A percentile compares a stretch with the other conserved stretches of the same genome.
phyloP scores from a whole-genome alignment of 257 asterid species.

The Henckelia pumila region DNA sequence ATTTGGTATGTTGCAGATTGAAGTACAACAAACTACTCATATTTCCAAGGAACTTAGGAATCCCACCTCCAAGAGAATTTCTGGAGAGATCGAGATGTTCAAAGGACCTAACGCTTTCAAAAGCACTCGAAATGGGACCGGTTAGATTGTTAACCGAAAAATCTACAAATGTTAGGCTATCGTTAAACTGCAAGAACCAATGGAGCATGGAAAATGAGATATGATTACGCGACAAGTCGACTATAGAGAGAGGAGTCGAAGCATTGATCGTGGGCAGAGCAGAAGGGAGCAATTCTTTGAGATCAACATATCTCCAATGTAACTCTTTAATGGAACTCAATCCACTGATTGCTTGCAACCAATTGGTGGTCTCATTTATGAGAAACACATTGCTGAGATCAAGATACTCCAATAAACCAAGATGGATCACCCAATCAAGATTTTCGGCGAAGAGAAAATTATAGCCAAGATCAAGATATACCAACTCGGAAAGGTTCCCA shows the following conservation, averaged over 20 bases:
- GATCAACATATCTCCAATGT: neutral
- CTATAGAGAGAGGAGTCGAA: neutral
- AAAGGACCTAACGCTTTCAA: constrained; percentile 20
- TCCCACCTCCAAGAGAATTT: constrained; percentile 24
- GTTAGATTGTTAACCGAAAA: constrained; percentile 6
- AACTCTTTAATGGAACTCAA: neutral
- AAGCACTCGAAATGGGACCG: constrained; percentile 29
- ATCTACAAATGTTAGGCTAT: constrained; percentile 9
- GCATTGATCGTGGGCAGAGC: neutral
- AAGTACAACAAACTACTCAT: neutral
- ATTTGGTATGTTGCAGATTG: neutral
- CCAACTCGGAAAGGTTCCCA: constrained; percentile 22
- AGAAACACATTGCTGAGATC: neutral
- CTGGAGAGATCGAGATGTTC: neutral
- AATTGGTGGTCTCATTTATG: neutral
- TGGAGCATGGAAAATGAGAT: neutral
- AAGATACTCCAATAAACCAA: constrained; percentile 10
- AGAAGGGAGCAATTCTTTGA: neutral
- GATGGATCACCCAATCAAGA: constrained; percentile 21
- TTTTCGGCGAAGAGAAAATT: neutral
- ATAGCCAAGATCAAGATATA: constrained; percentile 23
- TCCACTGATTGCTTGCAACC: constrained; percentile 1
- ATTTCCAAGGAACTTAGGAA: constrained; percentile 8
- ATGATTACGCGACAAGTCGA: neutral
- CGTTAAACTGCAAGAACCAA: constrained; percentile 26